These are phyloP conservation scores for Exophiala calicioides DNA, from an alignment of 2,329 filamentous ascomycete genomes.

Conservation along the genomic window DNA sequence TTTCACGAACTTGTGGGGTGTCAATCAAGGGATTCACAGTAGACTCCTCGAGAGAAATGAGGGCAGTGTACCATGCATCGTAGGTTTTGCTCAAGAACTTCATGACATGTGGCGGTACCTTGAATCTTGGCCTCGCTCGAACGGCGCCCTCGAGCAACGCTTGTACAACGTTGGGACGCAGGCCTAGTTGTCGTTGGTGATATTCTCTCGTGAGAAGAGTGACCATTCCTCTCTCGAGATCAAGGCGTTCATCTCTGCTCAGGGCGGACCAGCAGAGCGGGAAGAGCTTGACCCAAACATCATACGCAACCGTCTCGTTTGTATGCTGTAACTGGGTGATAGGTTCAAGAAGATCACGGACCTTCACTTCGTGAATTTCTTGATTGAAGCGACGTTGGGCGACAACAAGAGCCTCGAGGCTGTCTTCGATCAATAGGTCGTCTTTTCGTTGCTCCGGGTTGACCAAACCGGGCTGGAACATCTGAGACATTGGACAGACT, in stretches of 20 bases:
- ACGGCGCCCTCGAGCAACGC: slow-evolving; percentile 86
- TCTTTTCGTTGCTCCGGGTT: slow-evolving; percentile 65
- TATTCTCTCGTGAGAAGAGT: slow-evolving; percentile 90
- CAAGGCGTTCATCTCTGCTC: slow-evolving; percentile 80
- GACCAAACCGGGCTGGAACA: slow-evolving; percentile 66
- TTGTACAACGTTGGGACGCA: slow-evolving; percentile 91
- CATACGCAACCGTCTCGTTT: slow-evolving; percentile 76
- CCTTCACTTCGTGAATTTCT: slow-evolving; percentile 81
- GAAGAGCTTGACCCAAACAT: slow-evolving; percentile 89
- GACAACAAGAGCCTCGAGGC: slow-evolving; percentile 75
- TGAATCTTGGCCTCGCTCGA: slow-evolving; percentile 80
- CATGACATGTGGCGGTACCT: slow-evolving; percentile 91
- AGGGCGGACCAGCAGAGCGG: slow-evolving; percentile 91
- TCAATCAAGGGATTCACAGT: slow-evolving; percentile 83
- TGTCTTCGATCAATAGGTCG: slow-evolving; percentile 75
- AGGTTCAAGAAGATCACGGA: slow-evolving; percentile 85
- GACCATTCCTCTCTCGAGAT: slow-evolving; percentile 90
- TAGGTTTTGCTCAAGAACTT: slow-evolving; percentile 94
- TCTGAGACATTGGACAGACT: slow-evolving; percentile 69
- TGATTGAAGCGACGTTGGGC: slow-evolving; percentile 79
- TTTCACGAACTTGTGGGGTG: slow-evolving; percentile 81
- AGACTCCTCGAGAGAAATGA: slow-evolving; percentile 85
- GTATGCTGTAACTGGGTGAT: slow-evolving; percentile 89
- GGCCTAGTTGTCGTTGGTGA: slow-evolving; percentile 90
- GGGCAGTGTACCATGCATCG: slow-evolving; percentile 94